phyloP scores from a whole-genome alignment of 306 rosid species.

The Sechiopsis laciniata region DNA sequence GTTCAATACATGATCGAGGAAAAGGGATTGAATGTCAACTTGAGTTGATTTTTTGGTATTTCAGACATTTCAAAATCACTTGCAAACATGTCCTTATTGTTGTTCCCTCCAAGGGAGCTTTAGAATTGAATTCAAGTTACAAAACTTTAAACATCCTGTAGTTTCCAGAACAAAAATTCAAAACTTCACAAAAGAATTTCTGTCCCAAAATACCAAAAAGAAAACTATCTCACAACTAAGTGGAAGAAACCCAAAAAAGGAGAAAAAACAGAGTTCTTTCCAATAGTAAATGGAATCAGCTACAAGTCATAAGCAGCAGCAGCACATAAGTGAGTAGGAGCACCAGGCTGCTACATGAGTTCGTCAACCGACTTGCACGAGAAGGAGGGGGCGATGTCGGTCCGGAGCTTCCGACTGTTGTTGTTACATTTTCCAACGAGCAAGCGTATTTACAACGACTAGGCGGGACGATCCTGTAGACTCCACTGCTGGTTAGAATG shows the following conservation, averaged over 20 bases:
- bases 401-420: slow-evolving; percentile 27
- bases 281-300: not conserved
- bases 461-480: slow-evolving; percentile 67
- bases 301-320: slow-evolving; percentile 20
- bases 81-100: too few relatives aligned
- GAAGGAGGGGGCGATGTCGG: slow-evolving; percentile 33
- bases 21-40: too few relatives aligned
- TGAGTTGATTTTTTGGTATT: too few relatives aligned
- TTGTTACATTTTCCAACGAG: slow-evolving; percentile 51
- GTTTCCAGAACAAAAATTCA: not conserved
- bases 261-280: not conserved
- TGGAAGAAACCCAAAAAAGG: not conserved
- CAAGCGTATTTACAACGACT: slow-evolving; percentile 68
- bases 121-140: not conserved
- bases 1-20: too few relatives aligned
- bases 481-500: slow-evolving; percentile 59
- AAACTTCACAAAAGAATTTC: not conserved
- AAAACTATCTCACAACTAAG: slow-evolving; percentile 1
- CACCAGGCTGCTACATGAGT: slow-evolving; percentile 22
- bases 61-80: too few relatives aligned
- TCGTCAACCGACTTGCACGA: slow-evolving; percentile 25
- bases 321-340: slow-evolving; percentile 27
- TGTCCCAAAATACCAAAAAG: slow-evolving; percentile 1
- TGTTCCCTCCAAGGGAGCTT: not conserved
- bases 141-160: not conserved